Evolutionary conservation across 1,284 basidiomycete species (phyloP), one percentile per base, ranked within the genome.

Genomic region (Somion occarium): DNA sequence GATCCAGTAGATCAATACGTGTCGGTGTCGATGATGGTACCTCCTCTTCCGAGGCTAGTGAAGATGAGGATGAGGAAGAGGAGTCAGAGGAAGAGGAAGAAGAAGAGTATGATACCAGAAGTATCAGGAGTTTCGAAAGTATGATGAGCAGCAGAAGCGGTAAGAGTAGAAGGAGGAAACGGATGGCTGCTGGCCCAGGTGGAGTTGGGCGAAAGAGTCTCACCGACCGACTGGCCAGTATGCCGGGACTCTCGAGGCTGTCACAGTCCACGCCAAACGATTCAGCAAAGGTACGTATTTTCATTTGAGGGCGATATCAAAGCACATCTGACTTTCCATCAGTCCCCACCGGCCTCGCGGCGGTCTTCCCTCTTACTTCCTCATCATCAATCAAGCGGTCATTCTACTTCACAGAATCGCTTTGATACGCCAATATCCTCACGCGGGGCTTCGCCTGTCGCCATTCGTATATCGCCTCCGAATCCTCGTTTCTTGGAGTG

Each of bases 61-160:
- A 64, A n/a, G 64, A 68, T 15, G 61, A 59, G 3, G 62, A 60
- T 3, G 70, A 65, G 3, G 68, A 65, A 7, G 61, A 59, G 2
- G 72, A 66, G 7, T 63, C 63, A 11, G 64, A 70, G 11, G 69
- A 69, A 2, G 70, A 68, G 25, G 70, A 69, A 22, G 69, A 63
- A 20, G 69, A 65, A 9, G 76, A 64, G 20, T 70, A 74, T 48
- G 82, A 87, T 63, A 61, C 79, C 43, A 75, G 82, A 68, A 90
- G 87, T 59, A 90, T 91, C 50, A 73, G 78, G 57, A 91, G 86
- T 63, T 91, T 93, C 60, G 87, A 88, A 69, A 90, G 80, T 58
- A 90, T 91, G 87, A 73, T 90, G 75, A 83, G 74, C 61, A 66
- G 69, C 18, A 69, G 72, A 49, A 73, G 72, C 52, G 64, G 67